Evolutionary conservation across 352 stramenopile species (phyloP).

Genomic region (Pythium monospermum): DNA sequence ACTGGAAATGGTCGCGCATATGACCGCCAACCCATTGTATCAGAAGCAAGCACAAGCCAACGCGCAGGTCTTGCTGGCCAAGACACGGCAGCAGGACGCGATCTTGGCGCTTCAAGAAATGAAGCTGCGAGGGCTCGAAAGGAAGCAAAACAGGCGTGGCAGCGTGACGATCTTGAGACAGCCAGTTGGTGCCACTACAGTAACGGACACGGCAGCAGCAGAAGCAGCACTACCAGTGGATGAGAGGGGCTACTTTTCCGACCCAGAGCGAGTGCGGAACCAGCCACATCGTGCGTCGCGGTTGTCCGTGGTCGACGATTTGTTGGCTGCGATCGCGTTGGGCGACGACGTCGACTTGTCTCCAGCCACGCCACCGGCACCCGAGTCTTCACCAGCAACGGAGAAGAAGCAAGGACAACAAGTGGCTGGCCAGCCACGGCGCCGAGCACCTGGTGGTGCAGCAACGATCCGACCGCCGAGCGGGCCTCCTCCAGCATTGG

Average conservation of each 20-base stretch:
- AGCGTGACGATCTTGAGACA: conserved; percentile 17
- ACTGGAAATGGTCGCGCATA: conserved; percentile 61
- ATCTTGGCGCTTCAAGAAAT: conserved; percentile 50
- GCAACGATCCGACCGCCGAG: conserved; percentile 2
- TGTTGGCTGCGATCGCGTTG: conserved; percentile 11
- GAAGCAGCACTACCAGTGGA: not conserved
- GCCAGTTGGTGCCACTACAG: no score
- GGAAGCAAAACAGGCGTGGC: conserved; percentile 21
- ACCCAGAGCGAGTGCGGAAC: conserved; percentile 8
- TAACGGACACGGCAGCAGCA: not conserved
- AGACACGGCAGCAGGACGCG: conserved; percentile 39
- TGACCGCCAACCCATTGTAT: conserved; percentile 59
- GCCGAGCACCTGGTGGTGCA: not conserved
- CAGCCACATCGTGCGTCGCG: not conserved
- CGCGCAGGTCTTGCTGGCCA: conserved; percentile 26
- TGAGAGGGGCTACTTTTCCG: conserved; percentile 13
- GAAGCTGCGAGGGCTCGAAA: conserved; percentile 36
- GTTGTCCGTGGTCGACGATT: conserved; percentile 13
- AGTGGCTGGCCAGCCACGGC: not conserved
- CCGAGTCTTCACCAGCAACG: no score
- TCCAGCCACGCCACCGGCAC: no score
- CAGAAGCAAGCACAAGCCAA: conserved; percentile 41
- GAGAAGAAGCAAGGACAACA: no score
- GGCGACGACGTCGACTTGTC: conserved; percentile 14
- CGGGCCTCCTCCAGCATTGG: not conserved